Conservation (phyloP, 331 rosid species). For the Quercus lobata region DNA sequence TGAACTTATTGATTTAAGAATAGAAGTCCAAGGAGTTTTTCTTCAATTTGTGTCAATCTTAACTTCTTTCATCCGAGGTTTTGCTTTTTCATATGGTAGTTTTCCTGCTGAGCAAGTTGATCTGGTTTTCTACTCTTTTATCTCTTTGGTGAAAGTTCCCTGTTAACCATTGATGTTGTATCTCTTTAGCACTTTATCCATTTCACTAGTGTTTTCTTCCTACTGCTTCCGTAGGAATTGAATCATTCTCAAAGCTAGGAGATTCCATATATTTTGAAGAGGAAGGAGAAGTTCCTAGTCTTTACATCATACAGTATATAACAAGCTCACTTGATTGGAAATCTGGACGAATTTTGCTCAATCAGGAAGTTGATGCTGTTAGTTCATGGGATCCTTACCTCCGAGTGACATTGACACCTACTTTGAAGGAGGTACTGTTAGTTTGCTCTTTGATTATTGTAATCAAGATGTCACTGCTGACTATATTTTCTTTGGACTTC, state of each 20-base stretch:
- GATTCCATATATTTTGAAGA: slow-evolving; percentile 94
- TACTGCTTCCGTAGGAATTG: slow-evolving; percentile 44
- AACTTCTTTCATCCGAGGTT: not conserved
- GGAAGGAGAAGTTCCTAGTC: slow-evolving; percentile 42
- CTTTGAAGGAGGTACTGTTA: slow-evolving; percentile 36
- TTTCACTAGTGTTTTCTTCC: not conserved
- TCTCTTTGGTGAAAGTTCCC: not conserved
- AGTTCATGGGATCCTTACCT: slow-evolving; percentile 63
- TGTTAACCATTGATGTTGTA: not conserved
- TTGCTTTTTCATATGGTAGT: not conserved
- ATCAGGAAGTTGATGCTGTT: slow-evolving; percentile 51
- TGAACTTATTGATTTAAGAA: not conserved
- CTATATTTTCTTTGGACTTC: not conserved
- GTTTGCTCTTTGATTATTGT: not conserved
- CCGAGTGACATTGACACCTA: slow-evolving; percentile 43
- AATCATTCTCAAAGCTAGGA: slow-evolving; percentile 86
- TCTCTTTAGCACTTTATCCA: not conserved
- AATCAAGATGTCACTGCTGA: not conserved
- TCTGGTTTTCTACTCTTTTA: not conserved
- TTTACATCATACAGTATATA: slow-evolving; percentile 75
- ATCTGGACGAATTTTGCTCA: slow-evolving; percentile 45
- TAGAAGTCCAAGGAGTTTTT: not conserved
- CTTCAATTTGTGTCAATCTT: not conserved
- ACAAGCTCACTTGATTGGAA: slow-evolving; percentile 76
- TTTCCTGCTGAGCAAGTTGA: not conserved